Evolutionary conservation across 768 basidiomycete species (phyloP).

Genomic region (Xerocomellus amylosporus): DNA sequence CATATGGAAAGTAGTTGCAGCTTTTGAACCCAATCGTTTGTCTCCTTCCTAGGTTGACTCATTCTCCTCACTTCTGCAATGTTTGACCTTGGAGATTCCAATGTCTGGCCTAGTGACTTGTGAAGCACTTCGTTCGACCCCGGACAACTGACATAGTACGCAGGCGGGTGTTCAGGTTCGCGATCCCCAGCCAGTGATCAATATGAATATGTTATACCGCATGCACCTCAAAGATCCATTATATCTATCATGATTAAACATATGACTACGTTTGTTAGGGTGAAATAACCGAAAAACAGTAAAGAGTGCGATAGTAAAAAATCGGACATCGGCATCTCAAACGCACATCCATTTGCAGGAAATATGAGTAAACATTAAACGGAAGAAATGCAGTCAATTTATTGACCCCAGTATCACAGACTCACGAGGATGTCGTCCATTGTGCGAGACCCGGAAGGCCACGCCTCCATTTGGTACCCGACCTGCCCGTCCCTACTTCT

Average conservation of each 20-base stretch:
- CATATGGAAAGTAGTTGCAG: too few relatives aligned
- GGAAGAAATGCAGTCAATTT: background rate
- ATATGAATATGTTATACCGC: background rate
- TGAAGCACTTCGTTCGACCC: too few relatives aligned
- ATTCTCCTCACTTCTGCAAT: too few relatives aligned
- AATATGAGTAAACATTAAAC: slow-evolving; percentile 3
- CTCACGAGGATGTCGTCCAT: slow-evolving; percentile 28
- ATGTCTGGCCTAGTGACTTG: too few relatives aligned
- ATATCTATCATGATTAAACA: slow-evolving; percentile 24
- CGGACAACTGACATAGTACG: background rate
- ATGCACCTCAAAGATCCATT: slow-evolving; percentile 13
- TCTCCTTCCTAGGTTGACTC: too few relatives aligned
- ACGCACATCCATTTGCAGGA: slow-evolving; percentile 15
- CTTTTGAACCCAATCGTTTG: too few relatives aligned
- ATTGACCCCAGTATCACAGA: background rate
- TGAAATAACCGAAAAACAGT: slow-evolving; percentile 1
- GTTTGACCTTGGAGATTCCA: too few relatives aligned
- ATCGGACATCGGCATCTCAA: slow-evolving; percentile 6
- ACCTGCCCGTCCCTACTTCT: slow-evolving; percentile 12
- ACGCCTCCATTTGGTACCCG: slow-evolving; percentile 28
- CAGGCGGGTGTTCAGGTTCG: background rate
- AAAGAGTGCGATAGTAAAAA: slow-evolving; percentile 9
- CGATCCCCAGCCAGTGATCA: background rate
- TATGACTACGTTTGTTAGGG: slow-evolving; percentile 10
- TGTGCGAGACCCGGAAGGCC: slow-evolving; percentile 34